Evolutionary conservation across 2,329 filamentous ascomycete species (phyloP).

Genomic region (Fusarium circinatum): DNA sequence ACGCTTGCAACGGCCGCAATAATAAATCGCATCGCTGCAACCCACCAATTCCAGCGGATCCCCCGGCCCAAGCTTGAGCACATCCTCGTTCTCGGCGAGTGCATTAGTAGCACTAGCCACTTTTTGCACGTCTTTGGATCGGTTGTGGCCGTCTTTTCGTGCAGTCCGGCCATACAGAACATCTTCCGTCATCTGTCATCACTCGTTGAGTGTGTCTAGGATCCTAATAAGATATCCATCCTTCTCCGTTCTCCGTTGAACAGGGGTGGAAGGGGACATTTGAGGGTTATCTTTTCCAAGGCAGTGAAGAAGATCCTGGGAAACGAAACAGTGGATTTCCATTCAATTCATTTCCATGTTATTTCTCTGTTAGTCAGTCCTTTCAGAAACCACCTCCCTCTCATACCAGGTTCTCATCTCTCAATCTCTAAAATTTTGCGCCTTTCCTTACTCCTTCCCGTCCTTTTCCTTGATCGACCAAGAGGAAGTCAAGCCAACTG

Average conservation of each 20-base stretch:
- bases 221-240: constrained; percentile 4
- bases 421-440: background rate
- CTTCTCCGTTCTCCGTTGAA: constrained; percentile 1
- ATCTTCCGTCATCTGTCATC: constrained; percentile 39
- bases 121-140: constrained; percentile 20
- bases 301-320: constrained; percentile 25
- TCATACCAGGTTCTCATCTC: constrained; percentile 1
- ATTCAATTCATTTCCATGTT: background rate
- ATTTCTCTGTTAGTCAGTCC: background rate
- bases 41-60: constrained; percentile 34
- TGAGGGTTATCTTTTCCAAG: constrained; percentile 42
- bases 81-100: constrained; percentile 26
- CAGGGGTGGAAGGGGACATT: constrained; percentile 30
- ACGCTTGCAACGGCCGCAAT: constrained; percentile 25
- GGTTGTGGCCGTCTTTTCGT: constrained; percentile 25
- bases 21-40: constrained; percentile 24
- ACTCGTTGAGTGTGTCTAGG: constrained; percentile 14
- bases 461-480: background rate
- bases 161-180: constrained; percentile 24
- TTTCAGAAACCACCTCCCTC: background rate
- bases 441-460: constrained; percentile 1
- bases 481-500: constrained; percentile 2
- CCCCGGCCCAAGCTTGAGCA: constrained; percentile 28
- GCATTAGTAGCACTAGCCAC: constrained; percentile 26
- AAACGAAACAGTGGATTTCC: constrained; percentile 15